Base-by-base conservation (phyloP, 1,139 yeast genomes). In the Citeromyces hawaiiensis region DNA sequence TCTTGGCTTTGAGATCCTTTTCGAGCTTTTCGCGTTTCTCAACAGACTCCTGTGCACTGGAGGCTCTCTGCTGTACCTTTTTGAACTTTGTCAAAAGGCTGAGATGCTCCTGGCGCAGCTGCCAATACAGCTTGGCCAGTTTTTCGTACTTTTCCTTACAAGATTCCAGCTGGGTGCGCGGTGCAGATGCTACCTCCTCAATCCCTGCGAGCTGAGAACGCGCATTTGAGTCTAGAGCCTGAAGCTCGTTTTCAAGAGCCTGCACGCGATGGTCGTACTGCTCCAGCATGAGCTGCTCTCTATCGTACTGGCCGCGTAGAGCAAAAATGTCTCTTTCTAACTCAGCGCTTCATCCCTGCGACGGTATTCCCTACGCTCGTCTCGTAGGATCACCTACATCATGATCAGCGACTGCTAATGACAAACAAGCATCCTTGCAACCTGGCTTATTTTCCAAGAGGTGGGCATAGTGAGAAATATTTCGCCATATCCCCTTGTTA, bases 141-240 rank as follows among this genome's bases (percentile, higher is more conserved):
- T 94, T 75, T 54, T 87, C 96, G 57, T 88, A 88, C 60, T 88
- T 88, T 43, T 73, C 75, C 44, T 85, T 77, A 96, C 96, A 87
- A 45, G 76, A 71, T 32, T 62, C 65, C 37, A 83, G 70, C 58
- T 86, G 95, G 40, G 83, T 93, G 52, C 83, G 88, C 42, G 83
- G 58, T 42, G 72, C 70, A 37, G 63, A 68, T 40, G 83, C 64
- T 52, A 80, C 79, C 44, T 83, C 94, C 49, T 83, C 87, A 52
- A 83, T 86, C 6, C 88, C 70, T 6, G 77, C 77, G 39, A 85
- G 60, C 56, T 86, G 95, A 54, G 79, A 81, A 30, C 76, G 69
- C 0, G 88, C 82, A 39, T 83, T 76, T 45, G 72, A 66, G 43
- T 78, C 73, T 39, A 82, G 66, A 40, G 72, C 74, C 31, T 59